Percentiles rank a stretch among this genome's conserved stretches.
These are phyloP conservation scores for Tetracladium setigerum DNA, from an alignment of 495 filamentous ascomycete species.

Conservation along the genomic window DNA sequence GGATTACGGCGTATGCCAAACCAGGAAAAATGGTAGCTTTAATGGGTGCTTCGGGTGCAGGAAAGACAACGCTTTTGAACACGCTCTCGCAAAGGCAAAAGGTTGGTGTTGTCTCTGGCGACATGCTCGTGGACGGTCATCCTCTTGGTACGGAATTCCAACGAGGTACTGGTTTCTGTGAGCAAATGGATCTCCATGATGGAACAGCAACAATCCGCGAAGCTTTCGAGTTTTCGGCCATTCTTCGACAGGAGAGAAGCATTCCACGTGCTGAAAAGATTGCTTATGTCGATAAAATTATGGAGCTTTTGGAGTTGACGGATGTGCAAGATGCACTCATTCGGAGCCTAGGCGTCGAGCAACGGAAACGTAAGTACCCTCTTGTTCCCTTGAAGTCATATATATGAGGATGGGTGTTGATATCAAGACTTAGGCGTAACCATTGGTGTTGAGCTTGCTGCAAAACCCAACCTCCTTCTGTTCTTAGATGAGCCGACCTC, in stretches of 20 bases:
- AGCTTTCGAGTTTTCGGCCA: constrained; percentile 40
- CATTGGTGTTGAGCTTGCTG: constrained; percentile 87
- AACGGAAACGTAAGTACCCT: constrained; percentile 40
- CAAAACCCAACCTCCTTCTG: constrained; percentile 71
- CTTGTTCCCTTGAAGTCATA: constrained; percentile 30
- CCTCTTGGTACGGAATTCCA: constrained; percentile 65
- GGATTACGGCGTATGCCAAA: constrained; percentile 64
- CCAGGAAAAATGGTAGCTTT: constrained; percentile 73
- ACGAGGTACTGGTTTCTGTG: constrained; percentile 73
- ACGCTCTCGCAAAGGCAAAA: constrained; percentile 70
- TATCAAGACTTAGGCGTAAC: constrained; percentile 58
- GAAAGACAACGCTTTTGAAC: constrained; percentile 72
- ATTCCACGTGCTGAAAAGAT: constrained; percentile 43
- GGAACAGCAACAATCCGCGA: constrained; percentile 38
- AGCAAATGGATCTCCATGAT: constrained; percentile 83
- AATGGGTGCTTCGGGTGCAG: constrained; percentile 79
- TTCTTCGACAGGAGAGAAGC: constrained; percentile 35
- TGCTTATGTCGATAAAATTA: constrained; percentile 54
- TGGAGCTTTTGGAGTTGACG: constrained; percentile 48
- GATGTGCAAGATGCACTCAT: constrained; percentile 45
- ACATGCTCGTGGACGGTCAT: constrained; percentile 74
- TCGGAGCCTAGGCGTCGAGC: constrained; percentile 33
- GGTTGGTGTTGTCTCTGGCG: constrained; percentile 61
- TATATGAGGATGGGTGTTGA: constrained; percentile 21
- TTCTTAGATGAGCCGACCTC: constrained; percentile 80